These are phyloP conservation scores for Eremochloa ophiuroides DNA, from an alignment of 176 grass and related monocot genomes.

Conservation along the genomic window DNA sequence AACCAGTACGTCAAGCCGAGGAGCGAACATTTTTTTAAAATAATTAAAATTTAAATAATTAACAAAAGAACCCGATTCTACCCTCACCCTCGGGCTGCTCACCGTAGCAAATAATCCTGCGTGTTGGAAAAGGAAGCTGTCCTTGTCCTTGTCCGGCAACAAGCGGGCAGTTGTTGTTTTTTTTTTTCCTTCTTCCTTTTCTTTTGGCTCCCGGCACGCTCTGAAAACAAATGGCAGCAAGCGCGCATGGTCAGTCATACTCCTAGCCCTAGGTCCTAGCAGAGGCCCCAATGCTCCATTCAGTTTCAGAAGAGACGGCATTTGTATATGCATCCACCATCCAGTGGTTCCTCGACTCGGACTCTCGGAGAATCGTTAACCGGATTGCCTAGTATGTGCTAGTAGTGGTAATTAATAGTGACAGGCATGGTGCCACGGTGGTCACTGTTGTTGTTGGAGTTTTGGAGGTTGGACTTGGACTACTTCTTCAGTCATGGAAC, in stretches of 20 bases:
- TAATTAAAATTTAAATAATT: neutral
- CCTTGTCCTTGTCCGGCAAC: neutral
- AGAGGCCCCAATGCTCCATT: neutral
- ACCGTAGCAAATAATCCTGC: neutral
- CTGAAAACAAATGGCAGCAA: conserved; percentile 16
- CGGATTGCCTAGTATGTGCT: no score
- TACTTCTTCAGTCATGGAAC: neutral
- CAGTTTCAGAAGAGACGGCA: neutral
- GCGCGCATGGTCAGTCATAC: neutral
- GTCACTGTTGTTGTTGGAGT: neutral
- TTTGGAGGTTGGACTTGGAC: neutral
- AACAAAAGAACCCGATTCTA: neutral
- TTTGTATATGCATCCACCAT: neutral
- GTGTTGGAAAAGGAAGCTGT: neutral
- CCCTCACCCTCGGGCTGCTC: neutral
- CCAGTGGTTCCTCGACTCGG: neutral
- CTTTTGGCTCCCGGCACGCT: neutral
- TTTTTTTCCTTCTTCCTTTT: neutral
- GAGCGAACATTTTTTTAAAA: no score
- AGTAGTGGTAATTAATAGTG: no score
- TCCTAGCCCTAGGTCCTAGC: neutral
- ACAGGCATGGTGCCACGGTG: no score
- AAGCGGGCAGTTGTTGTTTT: neutral
- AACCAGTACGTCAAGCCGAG: neutral
- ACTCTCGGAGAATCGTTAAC: neutral